These are phyloP conservation scores for Tuber microsphaerosporum DNA, from an alignment of 495 filamentous ascomycete species.

Conservation along the genomic window DNA sequence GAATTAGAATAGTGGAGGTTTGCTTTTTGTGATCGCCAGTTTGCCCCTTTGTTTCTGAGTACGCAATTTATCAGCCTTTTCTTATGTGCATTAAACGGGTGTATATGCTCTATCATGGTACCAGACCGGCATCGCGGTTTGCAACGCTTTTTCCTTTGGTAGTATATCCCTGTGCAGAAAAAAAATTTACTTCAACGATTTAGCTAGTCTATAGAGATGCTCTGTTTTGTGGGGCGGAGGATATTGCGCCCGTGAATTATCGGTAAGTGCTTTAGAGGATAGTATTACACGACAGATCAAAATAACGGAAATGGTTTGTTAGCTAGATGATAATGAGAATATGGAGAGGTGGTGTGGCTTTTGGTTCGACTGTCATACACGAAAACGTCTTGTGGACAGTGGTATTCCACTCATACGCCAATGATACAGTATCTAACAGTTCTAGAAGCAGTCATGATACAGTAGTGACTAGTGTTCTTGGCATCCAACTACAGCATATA, in stretches of 20 bases:
- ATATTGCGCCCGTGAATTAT: neutral
- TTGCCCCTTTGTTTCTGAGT: neutral
- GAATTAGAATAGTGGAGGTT: constrained; percentile 10
- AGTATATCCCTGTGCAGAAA: neutral
- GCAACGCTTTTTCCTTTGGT: neutral
- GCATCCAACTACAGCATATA: neutral
- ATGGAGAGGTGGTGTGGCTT: neutral
- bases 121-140: neutral
- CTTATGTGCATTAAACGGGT: neutral
- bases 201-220: neutral
- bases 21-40: neutral
- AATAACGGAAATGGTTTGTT: neutral
- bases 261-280: neutral
- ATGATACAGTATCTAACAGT: neutral
- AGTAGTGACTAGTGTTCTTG: neutral
- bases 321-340: neutral
- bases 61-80: constrained; percentile 1
- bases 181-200: neutral
- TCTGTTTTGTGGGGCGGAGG: neutral
- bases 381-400: neutral
- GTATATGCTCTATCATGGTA: constrained; percentile 4
- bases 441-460: neutral
- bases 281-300: neutral
- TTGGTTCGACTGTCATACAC: neutral
- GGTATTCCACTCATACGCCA: neutral